Base-by-base conservation (phyloP, 805 yeast species). In the Blastobotrys peoriensis region DNA sequence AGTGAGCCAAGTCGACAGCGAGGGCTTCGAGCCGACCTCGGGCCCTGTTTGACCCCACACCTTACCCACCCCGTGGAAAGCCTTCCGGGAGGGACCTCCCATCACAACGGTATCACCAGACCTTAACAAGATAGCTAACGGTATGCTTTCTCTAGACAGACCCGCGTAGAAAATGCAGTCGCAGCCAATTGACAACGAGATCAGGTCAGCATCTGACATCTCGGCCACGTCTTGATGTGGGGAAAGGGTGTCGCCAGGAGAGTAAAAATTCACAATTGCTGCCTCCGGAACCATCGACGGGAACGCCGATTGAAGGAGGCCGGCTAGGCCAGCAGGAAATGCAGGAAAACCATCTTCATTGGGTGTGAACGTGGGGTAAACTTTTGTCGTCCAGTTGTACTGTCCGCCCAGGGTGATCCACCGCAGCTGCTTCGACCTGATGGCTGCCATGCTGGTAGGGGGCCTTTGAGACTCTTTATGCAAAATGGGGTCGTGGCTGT, bases 351-450 rank as follows among this genome's bases (percentile, higher is more conserved):
- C 63, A 1, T 45, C 49, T 4, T 58, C 30, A 8, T 62, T 62
- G 4, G 54, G 59, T 17, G 47, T 52, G 45, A 64, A 66, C 1
- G 69, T 52, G 2, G 74, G 74, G 46, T 69, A 69, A 35, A 47
- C 60, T 40, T 70, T 69, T 16, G 57, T 52, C 1, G 74, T 68
- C 74, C 74, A 69, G 49, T 69, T 58, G 50, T 69, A 69, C 48
- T 69, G 74, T 8, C 74, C 74, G 2, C 74, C 74, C 5, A 69
- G 61, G 0, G 74, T 69, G 22, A 68, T 64, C 74, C 74, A 69
- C n/a, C 74, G 59, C n/a, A 69, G 56, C 41, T 63, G 60, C 28
- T 52, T 55, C 13, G 41, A 40, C 9, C 60, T 47, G 18, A 61
- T 44, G 33, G 46, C 47, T 5, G 40, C 44, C 21, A 38, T 34